Base-by-base conservation (phyloP, 2,329 filamentous ascomycete genomes). In the Thelonectria discophora region DNA sequence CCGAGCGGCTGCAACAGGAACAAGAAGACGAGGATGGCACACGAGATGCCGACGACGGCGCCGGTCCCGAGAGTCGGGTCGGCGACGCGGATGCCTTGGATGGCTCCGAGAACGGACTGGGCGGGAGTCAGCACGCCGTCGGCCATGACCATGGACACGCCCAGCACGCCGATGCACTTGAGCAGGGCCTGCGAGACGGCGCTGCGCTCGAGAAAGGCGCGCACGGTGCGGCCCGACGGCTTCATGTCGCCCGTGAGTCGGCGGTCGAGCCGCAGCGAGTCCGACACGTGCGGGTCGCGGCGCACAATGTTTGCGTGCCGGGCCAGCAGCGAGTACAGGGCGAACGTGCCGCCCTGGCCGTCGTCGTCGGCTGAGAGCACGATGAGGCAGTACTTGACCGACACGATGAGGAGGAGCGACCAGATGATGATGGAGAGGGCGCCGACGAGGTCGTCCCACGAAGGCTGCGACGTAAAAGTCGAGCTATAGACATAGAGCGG, bases 401-500 rank as follows among this genome's bases (percentile, higher is more conserved):
- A 89, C 24, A 90, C 88, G 76, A 90, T 88, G 58, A 90, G 76
- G 17, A 85, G 88, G 24, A 90, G 74, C 0, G 86, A 84, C 88
- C 88, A 90, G 45, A 90, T 84, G 63, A 91, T 85, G 43, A 90
- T 81, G 2, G 88, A 90, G 1, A 90, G 77, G 0, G 84, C 87
- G 39, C 88, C 85, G 40, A 89, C 77, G 2, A 90, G 77, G 65
- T 89, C 84, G 17, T 84, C 79, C 62, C 83, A 82, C 2, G 75
- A 78, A 0, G 87, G 87, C 11, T 80, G 74, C 1, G 76, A 75
- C 13, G 82, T 77, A 68, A 90, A 90, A 1, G 86, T 89, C 9
- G 85, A 87, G 7, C 86, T 89, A 73, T 79, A 90, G 9, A 90
- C 88, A 66, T 91, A 90, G 13, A 90, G 83, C 6, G 88, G 88